These are phyloP conservation scores for Eimeria praecox DNA, from an alignment of 169 alveolate species.

Conservation along the genomic window DNA sequence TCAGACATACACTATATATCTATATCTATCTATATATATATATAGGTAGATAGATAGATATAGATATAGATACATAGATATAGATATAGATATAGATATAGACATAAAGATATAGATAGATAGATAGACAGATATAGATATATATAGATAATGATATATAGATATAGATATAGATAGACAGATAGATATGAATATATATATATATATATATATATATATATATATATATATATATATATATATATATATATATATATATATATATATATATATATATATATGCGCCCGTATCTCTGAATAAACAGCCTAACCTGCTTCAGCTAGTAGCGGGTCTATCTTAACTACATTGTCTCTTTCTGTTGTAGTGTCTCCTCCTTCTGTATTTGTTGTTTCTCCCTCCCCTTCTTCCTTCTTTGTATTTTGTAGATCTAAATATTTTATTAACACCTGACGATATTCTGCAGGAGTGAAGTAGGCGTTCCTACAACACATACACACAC, in stretches of 20 bases:
- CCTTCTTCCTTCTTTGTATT: slow-evolving; percentile 54
- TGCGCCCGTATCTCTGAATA: too few species aligned
- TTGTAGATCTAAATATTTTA: slow-evolving; percentile 18
- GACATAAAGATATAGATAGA: neutral
- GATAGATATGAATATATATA: neutral
- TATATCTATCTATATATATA: neutral
- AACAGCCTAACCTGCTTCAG: slow-evolving; percentile 46
- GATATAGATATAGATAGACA: neutral
- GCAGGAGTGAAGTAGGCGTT: slow-evolving; percentile 40
- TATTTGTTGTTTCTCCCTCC: neutral
- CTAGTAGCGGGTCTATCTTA: slow-evolving; percentile 2
- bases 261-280: too few species aligned
- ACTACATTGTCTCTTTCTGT: neutral
- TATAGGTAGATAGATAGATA: neutral
- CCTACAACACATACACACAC: too few species aligned
- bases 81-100: neutral
- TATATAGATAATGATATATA: neutral
- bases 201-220: neutral
- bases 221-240: too few species aligned
- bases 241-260: too few species aligned
- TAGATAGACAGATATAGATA: neutral
- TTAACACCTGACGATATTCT: slow-evolving; percentile 46
- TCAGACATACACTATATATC: neutral
- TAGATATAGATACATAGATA: neutral
- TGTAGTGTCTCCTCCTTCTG: neutral